Percentiles rank a stretch among this genome's conserved stretches.
Evolutionary conservation across 345 rosid species (phyloP).

Genomic region (Capsella bursapastoris): DNA sequence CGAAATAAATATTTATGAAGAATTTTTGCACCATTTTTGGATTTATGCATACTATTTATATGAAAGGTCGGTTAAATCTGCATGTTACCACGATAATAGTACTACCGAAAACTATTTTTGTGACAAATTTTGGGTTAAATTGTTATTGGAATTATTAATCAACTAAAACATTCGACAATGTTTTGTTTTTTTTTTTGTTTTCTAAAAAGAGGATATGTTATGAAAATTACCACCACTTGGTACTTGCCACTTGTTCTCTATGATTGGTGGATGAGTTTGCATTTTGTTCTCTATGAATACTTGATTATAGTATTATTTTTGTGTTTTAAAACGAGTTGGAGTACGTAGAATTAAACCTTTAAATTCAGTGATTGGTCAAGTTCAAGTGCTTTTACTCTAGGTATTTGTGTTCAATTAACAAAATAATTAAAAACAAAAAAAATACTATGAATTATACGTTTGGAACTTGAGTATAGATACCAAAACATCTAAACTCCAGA

Average conservation of each 20-base stretch:
- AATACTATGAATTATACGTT: too few species aligned
- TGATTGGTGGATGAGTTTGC: conserved; percentile 17
- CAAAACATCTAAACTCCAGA: too few species aligned
- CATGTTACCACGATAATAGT: not conserved
- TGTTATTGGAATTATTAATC: not conserved
- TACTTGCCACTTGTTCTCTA: conserved; percentile 31
- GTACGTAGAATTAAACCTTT: not conserved
- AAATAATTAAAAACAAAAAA: too few species aligned
- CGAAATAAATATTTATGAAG: not conserved
- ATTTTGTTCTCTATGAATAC: not conserved
- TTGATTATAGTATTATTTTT: not conserved
- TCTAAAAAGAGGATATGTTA: not conserved
- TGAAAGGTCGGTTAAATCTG: not conserved
- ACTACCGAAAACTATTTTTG: not conserved
- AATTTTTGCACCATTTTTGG: not conserved
- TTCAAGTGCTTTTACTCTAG: too few species aligned
- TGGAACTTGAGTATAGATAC: too few species aligned
- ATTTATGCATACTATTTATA: not conserved
- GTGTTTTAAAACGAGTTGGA: not conserved
- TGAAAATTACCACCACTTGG: conserved; percentile 5
- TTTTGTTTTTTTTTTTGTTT: too few species aligned
- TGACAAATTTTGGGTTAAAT: not conserved
- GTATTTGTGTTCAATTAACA: too few species aligned
- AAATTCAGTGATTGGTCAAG: too few species aligned
- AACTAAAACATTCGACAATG: not conserved